These are phyloP conservation scores for Aspergillus transmontanensis DNA, from an alignment of 2,329 filamentous ascomycete species.

Conservation along the genomic window DNA sequence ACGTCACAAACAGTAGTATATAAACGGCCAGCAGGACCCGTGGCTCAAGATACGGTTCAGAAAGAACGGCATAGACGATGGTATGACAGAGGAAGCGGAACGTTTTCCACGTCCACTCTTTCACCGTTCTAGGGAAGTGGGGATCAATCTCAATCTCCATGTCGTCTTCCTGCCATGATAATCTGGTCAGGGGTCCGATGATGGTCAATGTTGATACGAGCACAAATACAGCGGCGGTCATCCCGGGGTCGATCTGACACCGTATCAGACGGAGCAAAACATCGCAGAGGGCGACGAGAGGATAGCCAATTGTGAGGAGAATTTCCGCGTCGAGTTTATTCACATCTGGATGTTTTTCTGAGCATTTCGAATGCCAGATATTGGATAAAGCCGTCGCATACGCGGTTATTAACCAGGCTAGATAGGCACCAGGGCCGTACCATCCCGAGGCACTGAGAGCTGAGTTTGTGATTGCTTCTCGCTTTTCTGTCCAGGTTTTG, in stretches of 20 bases:
- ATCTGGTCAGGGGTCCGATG: neutral
- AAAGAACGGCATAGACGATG: neutral
- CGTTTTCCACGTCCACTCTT: neutral
- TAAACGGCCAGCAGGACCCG: neutral
- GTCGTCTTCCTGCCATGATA: neutral
- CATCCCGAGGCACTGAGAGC: neutral
- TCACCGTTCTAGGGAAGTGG: neutral
- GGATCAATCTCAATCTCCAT: neutral
- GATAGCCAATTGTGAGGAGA: neutral
- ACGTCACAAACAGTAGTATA: neutral
- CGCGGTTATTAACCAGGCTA: neutral
- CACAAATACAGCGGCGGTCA: neutral
- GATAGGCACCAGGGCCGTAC: constrained; percentile 3
- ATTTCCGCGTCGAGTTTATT: neutral
- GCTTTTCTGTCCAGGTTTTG: neutral
- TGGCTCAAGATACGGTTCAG: neutral
- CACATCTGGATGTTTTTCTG: neutral
- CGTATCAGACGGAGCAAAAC: neutral
- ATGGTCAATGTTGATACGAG: neutral
- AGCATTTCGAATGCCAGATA: constrained; percentile 1
- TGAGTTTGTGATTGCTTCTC: neutral
- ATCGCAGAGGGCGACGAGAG: neutral
- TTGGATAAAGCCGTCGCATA: neutral
- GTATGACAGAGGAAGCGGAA: neutral
- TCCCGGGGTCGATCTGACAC: neutral